A percentile compares a stretch with the other conserved stretches of the same genome.
Conservation (phyloP, 164 flowering plant genomes). For the Annona squamosa region DNA sequence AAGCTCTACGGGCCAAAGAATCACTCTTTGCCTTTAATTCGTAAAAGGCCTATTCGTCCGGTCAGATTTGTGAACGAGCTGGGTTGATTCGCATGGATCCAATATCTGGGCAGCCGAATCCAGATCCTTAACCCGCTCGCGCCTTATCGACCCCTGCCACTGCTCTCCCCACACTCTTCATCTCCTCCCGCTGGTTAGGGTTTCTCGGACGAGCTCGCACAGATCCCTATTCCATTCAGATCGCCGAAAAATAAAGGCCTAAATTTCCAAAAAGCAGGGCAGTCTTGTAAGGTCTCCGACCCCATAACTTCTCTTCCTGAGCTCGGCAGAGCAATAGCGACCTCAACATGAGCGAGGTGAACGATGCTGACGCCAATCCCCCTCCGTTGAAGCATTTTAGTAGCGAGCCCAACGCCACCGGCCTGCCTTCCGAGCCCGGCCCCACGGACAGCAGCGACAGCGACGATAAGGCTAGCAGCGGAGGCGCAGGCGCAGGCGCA, state of each 20-base stretch:
- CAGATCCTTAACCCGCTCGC: not conserved
- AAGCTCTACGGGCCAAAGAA: no score
- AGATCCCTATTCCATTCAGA: not conserved
- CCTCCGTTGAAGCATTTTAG: not conserved
- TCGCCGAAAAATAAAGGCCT: not conserved
- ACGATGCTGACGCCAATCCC: not conserved
- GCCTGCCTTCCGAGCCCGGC: not conserved
- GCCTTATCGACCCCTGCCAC: not conserved
- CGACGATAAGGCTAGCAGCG: not conserved
- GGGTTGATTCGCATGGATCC: no score
- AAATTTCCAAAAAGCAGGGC: not conserved
- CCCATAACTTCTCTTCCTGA: not conserved
- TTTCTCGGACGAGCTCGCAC: not conserved
- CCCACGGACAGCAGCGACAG: not conserved
- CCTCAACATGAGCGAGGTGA: not conserved
- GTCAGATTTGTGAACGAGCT: no score
- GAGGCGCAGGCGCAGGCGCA: not conserved
- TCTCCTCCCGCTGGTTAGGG: not conserved
- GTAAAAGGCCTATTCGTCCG: no score
- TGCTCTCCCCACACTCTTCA: not conserved
- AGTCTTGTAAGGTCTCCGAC: not conserved
- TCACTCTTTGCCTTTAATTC: no score
- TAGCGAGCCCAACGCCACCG: not conserved
- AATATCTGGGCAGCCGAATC: not conserved
- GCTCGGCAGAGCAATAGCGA: not conserved